Conservation (phyloP, 2,329 filamentous ascomycete species). For the Alternaria sp. region DNA sequence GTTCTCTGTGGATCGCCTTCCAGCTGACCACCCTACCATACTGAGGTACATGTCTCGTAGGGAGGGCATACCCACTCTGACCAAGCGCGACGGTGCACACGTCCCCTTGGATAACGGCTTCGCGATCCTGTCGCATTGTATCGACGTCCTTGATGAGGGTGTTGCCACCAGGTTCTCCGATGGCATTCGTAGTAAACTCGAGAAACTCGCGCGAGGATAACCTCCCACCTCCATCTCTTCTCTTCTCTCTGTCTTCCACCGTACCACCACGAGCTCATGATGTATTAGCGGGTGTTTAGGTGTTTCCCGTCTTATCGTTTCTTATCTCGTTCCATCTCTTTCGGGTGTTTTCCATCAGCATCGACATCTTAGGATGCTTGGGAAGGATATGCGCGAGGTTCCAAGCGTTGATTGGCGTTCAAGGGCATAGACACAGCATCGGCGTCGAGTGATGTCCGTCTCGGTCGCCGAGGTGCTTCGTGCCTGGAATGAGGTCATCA, state of each 20-base stretch:
- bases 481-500: slow-evolving; percentile 3
- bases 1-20: slow-evolving; percentile 59
- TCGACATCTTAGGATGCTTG: slow-evolving; percentile 20
- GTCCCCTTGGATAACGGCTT: slow-evolving; percentile 57
- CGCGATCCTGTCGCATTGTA: slow-evolving; percentile 58
- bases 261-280: background rate
- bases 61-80: slow-evolving; percentile 60
- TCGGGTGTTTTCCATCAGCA: slow-evolving; percentile 21
- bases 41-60: slow-evolving; percentile 60
- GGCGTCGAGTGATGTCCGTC: slow-evolving; percentile 12
- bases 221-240: slow-evolving; percentile 9
- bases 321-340: slow-evolving; percentile 15
- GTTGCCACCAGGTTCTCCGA: slow-evolving; percentile 60
- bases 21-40: slow-evolving; percentile 59
- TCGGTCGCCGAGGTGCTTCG: slow-evolving; percentile 3
- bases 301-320: slow-evolving; percentile 3
- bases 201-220: slow-evolving; percentile 49
- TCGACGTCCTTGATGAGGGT: slow-evolving; percentile 61
- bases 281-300: slow-evolving; percentile 8
- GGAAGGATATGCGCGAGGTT: slow-evolving; percentile 2
- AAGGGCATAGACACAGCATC: slow-evolving; percentile 1
- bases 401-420: slow-evolving; percentile 14
- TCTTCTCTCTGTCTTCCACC: slow-evolving; percentile 1
- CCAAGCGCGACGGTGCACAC: slow-evolving; percentile 57
- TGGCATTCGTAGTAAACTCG: slow-evolving; percentile 61